Evolutionary conservation across 345 rosid species (phyloP).

Genomic region (Microthlaspi erraticum): DNA sequence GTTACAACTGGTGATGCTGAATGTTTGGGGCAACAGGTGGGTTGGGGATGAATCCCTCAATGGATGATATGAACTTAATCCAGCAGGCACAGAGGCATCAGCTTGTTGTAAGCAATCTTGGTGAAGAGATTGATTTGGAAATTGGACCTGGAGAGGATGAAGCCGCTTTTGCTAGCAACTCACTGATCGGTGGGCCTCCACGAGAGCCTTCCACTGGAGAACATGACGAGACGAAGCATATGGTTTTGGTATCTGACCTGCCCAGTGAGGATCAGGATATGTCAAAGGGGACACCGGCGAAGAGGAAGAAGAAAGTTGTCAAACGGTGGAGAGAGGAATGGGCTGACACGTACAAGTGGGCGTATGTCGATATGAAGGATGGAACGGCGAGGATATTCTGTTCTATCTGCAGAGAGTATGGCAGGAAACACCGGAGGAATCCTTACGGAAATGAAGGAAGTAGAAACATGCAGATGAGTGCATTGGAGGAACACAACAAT

Average conservation of each 20-base stretch:
- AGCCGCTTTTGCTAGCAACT: slow-evolving; percentile 74
- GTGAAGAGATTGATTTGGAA: slow-evolving; percentile 98
- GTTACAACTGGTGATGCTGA: slow-evolving; percentile 80
- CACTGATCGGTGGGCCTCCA: slow-evolving; percentile 69
- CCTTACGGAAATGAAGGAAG: slow-evolving; percentile 99
- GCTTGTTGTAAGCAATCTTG: slow-evolving; percentile 86
- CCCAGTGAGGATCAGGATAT: slow-evolving; percentile 72
- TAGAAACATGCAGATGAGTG: slow-evolving; percentile 99
- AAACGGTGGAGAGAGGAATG: slow-evolving; percentile 99
- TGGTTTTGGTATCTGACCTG: slow-evolving; percentile 74
- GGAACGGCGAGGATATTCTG: slow-evolving; percentile 98
- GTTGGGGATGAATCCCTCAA: slow-evolving; percentile 84
- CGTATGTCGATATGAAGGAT: slow-evolving; percentile 95
- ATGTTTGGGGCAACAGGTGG: slow-evolving; percentile 87
- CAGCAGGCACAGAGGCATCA: slow-evolving; percentile 98
- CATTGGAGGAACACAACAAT: slow-evolving; percentile 95
- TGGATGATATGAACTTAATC: slow-evolving; percentile 97
- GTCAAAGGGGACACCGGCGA: slow-evolving; percentile 64
- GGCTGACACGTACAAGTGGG: slow-evolving; percentile 99
- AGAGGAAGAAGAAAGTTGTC: slow-evolving; percentile 97
- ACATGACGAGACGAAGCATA: slow-evolving; percentile 79
- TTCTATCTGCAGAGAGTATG: slow-evolving; percentile 95
- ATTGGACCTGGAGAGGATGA: slow-evolving; percentile 95
- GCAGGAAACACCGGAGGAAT: slow-evolving; percentile 94
- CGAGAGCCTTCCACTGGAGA: slow-evolving; percentile 79